Base-by-base conservation (phyloP, 2,329 filamentous ascomycete species). In the Coniochaeta prunicola region DNA sequence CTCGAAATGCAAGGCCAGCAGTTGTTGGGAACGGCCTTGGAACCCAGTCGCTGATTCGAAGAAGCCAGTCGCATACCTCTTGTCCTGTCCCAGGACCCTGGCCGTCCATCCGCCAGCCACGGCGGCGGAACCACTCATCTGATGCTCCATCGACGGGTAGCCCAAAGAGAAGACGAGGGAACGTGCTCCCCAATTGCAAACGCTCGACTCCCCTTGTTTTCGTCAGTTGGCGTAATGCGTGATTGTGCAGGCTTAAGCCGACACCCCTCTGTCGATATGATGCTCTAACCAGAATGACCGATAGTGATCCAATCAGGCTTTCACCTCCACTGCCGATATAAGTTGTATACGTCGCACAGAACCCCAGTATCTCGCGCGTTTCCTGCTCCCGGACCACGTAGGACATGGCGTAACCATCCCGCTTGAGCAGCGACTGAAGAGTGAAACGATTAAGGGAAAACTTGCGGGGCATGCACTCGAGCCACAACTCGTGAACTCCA, bases 341-440 rank as follows among this genome's bases (percentile, higher is more conserved):
- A 4, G 80, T 83, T 31, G 82, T 80, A 65, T 82, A 86, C 9
- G 82, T 85, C 10, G 82, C 82, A 64, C 82, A 85, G 61, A 86
- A 85, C 0, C 82, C 83, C 38, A 86, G 66, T 26, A 82, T 64
- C 36, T 74, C 72, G 8, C 68, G 68, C 3, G 69, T 75, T 12
- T 67, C 68, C 1, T 78, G 74, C n/a, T 80, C 75, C 55, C 77
- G 76, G 30, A 85, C 80, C 31, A 83, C 71, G 62, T 82, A 83
- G 68, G 86, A 81, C 72, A 80, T 80, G 9, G 77, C 75, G 61
- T 82, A 85, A 40, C 82, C 83, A 58, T 80, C 77, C 45, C 82
- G 77, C 59, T 76, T 72, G 4, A 86, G 73, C 1, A 86, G 66
- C 1, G 73, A 72, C 28, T 73, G 73, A 4, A 86, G 71, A 4